These are phyloP conservation scores for Cladosporium austrohemisphaericum DNA, from an alignment of 2,329 filamentous ascomycete genomes.

Conservation along the genomic window DNA sequence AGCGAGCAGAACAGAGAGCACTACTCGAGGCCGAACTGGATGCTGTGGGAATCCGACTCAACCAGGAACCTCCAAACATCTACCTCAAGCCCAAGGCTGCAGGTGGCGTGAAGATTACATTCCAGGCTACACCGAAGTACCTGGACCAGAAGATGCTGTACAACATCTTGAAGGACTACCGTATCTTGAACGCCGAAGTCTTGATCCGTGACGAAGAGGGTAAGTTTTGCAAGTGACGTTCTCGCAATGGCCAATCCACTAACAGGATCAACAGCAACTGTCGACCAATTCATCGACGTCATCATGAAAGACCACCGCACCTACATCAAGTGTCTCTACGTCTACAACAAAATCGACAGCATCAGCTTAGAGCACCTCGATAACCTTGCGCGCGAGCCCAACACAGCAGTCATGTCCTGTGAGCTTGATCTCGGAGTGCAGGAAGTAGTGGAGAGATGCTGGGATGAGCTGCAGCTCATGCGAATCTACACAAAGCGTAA, in stretches of 20 bases:
- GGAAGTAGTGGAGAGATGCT: slow-evolving; percentile 92
- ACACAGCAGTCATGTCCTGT: slow-evolving; percentile 96
- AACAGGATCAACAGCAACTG: slow-evolving; percentile 59
- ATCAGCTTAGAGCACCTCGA: slow-evolving; percentile 92
- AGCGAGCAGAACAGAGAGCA: slow-evolving; percentile 87
- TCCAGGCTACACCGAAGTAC: slow-evolving; percentile 80
- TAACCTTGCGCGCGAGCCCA: slow-evolving; percentile 81
- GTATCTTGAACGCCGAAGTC: slow-evolving; percentile 96
- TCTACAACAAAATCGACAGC: slow-evolving; percentile 99
- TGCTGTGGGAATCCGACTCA: slow-evolving; percentile 89
- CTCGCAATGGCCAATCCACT: slow-evolving; percentile 15
- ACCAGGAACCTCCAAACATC: slow-evolving; percentile 93
- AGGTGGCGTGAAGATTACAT: slow-evolving; percentile 98
- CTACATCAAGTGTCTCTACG: slow-evolving; percentile 91
- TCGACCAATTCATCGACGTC: slow-evolving; percentile 98
- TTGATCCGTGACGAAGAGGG: slow-evolving; percentile 87
- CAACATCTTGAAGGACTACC: slow-evolving; percentile 97
- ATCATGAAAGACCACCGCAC: slow-evolving; percentile 99
- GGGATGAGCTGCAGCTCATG: slow-evolving; percentile 87
- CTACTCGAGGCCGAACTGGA: slow-evolving; percentile 89
- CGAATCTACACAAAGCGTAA: slow-evolving; percentile 96
- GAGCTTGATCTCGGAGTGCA: slow-evolving; percentile 90
- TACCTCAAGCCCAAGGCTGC: slow-evolving; percentile 95
- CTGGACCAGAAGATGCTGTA: slow-evolving; percentile 97
- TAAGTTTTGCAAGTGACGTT: slow-evolving; percentile 27